These are phyloP conservation scores for Porcisia deanei DNA, from an alignment of 208 protist species.

Conservation along the genomic window DNA sequence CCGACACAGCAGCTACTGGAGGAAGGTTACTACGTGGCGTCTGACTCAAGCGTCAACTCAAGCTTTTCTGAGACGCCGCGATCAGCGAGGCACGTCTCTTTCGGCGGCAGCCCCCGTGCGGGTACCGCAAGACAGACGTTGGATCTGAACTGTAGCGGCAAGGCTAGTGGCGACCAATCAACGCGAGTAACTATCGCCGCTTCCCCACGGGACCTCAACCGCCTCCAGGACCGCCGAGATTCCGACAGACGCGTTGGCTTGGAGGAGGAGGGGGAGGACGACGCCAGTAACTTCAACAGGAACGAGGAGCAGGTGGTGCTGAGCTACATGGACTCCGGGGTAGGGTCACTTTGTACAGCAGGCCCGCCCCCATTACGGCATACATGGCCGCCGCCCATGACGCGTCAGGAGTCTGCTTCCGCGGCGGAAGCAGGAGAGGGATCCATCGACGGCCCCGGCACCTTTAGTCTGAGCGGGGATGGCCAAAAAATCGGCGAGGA, in stretches of 20 bases:
- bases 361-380: not conserved
- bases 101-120: slow-evolving; percentile 7
- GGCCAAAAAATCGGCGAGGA: slow-evolving; percentile 14
- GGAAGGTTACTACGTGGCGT: slow-evolving; percentile 28
- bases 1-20: slow-evolving; percentile 26
- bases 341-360: not conserved
- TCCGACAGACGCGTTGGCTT: not conserved
- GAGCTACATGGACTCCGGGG: slow-evolving; percentile 43
- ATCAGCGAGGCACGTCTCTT: slow-evolving; percentile 22
- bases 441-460: not conserved
- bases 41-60: slow-evolving; percentile 47
- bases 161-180: not conserved
- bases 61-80: slow-evolving; percentile 50
- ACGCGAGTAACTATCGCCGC: not conserved
- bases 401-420: not conserved
- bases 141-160: slow-evolving; percentile 15
- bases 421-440: not conserved
- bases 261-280: slow-evolving; percentile 5
- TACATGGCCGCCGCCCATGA: not conserved
- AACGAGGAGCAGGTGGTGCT: slow-evolving; percentile 68
- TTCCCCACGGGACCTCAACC: not conserved
- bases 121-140: slow-evolving; percentile 6
- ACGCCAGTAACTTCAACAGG: slow-evolving; percentile 39
- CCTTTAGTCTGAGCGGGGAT: slow-evolving; percentile 7
- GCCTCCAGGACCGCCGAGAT: not conserved